Evolutionary conservation across 164 flowering plant species (phyloP).

Genomic region (Vitis amurensis): DNA sequence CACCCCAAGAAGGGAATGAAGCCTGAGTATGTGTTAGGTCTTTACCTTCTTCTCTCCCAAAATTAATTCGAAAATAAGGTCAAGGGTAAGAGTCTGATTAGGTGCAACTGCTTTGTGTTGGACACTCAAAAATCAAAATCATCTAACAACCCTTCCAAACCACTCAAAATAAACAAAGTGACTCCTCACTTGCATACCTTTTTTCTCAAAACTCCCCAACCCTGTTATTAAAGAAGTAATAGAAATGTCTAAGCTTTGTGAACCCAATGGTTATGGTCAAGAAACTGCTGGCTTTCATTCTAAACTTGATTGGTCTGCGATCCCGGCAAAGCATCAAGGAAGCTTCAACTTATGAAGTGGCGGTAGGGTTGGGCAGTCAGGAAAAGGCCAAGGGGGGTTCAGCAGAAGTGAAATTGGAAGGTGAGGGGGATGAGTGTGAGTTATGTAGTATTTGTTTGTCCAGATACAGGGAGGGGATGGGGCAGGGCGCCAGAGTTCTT

Average conservation of each 20-base stretch:
- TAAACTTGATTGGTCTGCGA: slow-evolving; percentile 15
- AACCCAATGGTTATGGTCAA: slow-evolving; percentile 26
- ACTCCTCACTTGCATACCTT: slow-evolving; percentile 3
- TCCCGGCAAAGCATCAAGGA: slow-evolving; percentile 15
- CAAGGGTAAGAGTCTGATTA: slow-evolving; percentile 31
- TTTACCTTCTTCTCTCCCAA: no score
- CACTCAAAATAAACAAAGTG: slow-evolving; percentile 37
- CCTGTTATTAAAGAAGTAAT: slow-evolving; percentile 10
- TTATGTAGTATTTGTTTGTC: slow-evolving; percentile 69
- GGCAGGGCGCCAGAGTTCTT: slow-evolving; percentile 40
- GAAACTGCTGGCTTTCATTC: slow-evolving; percentile 27
- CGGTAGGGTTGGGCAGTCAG: background rate
- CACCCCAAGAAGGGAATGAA: no score
- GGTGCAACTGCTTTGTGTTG: slow-evolving; percentile 54
- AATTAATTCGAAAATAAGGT: slow-evolving; percentile 6
- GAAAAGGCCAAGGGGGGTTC: background rate
- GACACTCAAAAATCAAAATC: slow-evolving; percentile 23
- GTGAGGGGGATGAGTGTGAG: slow-evolving; percentile 17
- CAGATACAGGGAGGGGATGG: slow-evolving; percentile 35
- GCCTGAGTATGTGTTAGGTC: no score
- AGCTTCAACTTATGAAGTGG: background rate
- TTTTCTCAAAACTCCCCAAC: background rate
- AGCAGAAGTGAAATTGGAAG: background rate
- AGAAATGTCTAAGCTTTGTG: background rate
- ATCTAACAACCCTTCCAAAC: slow-evolving; percentile 44